Percentiles rank a stretch among this genome's conserved stretches.
Conservation (phyloP, 129 eudicot species). For the Apium graveolens region DNA sequence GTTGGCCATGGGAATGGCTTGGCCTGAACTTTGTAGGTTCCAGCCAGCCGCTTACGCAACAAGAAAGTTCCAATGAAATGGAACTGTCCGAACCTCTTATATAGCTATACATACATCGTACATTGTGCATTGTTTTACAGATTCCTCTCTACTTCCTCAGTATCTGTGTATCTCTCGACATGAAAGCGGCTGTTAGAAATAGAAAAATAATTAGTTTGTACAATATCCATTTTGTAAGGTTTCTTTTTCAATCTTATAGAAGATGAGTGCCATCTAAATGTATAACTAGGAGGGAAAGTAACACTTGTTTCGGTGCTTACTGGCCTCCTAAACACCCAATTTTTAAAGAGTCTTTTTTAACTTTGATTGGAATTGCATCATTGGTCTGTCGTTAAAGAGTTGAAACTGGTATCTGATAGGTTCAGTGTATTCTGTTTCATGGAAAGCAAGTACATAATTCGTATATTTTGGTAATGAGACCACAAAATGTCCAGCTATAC, state of each 20-base stretch:
- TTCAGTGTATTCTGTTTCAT: not conserved
- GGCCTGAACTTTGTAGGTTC: conserved; percentile 66
- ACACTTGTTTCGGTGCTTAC: not conserved
- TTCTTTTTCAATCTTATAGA: not conserved
- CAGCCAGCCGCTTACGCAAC: conserved; percentile 32
- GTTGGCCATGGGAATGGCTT: conserved; percentile 99
- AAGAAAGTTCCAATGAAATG: conserved; percentile 67
- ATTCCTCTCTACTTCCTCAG: conserved; percentile 1
- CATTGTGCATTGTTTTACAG: conserved; percentile 7
- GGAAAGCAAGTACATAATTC: not conserved
- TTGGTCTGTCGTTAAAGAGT: not conserved
- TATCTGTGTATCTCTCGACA: conserved; percentile 16
- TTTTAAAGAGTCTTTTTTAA: not conserved
- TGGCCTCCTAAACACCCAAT: not conserved
- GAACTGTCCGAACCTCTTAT: conserved; percentile 95
- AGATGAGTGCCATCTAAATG: not conserved
- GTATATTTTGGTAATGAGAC: not conserved
- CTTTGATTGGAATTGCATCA: not conserved
- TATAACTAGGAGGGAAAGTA: not conserved
- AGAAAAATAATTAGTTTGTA: conserved; percentile 11
- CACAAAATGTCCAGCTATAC: not conserved
- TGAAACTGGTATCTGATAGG: not conserved
- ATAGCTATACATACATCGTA: conserved; percentile 18
- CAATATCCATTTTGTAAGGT: conserved; percentile 10
- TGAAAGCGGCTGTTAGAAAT: conserved; percentile 1